Conservation (phyloP, 441 rosid species). For the Euphorbia celastroides region DNA sequence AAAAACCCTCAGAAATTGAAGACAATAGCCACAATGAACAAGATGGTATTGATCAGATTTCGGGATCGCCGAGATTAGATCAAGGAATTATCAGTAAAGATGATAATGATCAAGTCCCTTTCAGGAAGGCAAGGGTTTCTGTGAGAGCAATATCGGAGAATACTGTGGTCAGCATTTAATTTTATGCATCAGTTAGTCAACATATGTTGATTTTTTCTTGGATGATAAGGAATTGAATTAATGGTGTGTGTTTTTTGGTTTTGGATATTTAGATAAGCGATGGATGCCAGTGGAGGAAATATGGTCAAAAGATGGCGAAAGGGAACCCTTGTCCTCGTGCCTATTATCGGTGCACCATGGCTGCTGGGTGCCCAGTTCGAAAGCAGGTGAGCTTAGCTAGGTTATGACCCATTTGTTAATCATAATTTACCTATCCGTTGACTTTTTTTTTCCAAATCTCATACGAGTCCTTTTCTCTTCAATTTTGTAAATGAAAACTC, state of each 20-base stretch:
- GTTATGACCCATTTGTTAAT: background rate
- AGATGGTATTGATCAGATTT: slow-evolving; percentile 30
- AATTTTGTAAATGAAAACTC: too few species aligned
- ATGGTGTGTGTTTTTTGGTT: too few species aligned
- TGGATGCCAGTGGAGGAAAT: slow-evolving; percentile 87
- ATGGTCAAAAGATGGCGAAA: slow-evolving; percentile 92
- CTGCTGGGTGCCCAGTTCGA: slow-evolving; percentile 82
- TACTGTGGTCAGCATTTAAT: slow-evolving; percentile 39
- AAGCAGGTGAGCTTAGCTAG: slow-evolving; percentile 47
- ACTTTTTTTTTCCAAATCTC: too few species aligned
- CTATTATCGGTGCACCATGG: slow-evolving; percentile 96
- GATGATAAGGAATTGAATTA: too few species aligned
- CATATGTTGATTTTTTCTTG: too few species aligned
- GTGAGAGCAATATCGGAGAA: slow-evolving; percentile 85
- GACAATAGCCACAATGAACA: too few species aligned
- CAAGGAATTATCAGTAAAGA: background rate
- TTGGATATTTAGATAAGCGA: slow-evolving; percentile 71
- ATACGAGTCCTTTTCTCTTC: too few species aligned
- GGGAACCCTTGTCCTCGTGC: slow-evolving; percentile 95
- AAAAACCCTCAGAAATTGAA: background rate
- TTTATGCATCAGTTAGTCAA: background rate
- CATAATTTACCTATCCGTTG: background rate
- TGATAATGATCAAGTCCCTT: slow-evolving; percentile 40
- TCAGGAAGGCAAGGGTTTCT: slow-evolving; percentile 82
- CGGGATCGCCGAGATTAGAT: slow-evolving; percentile 30